Evolutionary conservation across 352 stramenopile genomes (phyloP).

Genomic region (Aphanomyces stellatus): DNA sequence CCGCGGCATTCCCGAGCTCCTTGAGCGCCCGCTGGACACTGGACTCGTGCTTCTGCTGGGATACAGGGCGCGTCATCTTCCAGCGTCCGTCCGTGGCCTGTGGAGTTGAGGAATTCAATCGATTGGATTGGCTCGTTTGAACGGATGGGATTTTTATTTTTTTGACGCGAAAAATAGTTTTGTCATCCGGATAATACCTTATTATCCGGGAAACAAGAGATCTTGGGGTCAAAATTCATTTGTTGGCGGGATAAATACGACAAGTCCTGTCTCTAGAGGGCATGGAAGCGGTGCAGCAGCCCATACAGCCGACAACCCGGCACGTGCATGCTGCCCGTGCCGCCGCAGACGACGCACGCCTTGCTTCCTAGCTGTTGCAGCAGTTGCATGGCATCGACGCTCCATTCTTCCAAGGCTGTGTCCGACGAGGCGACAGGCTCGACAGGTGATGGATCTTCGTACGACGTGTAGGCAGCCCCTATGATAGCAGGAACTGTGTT

Average conservation of each 20-base stretch:
- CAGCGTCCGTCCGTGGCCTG: not conserved
- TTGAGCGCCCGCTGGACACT: not conserved
- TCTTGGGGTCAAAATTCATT: not conserved
- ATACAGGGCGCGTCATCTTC: not conserved
- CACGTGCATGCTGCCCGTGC: not conserved
- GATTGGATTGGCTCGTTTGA: not conserved
- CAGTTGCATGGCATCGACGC: not conserved
- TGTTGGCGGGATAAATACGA: not conserved
- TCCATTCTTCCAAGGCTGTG: too few species aligned
- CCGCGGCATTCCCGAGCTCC: not conserved
- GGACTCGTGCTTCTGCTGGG: not conserved
- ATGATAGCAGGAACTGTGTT: not conserved
- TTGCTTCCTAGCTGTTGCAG: not conserved
- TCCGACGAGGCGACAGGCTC: too few species aligned
- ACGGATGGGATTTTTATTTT: not conserved
- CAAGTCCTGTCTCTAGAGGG: too few species aligned
- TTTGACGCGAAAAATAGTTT: not conserved
- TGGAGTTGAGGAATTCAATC: not conserved
- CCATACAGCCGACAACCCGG: not conserved
- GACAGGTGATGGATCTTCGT: not conserved
- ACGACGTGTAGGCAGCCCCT: not conserved
- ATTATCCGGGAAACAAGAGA: too few species aligned
- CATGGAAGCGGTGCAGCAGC: not conserved
- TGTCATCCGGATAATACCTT: too few species aligned
- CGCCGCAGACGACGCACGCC: not conserved